Base-by-base conservation (phyloP, 176 grass and related monocot genomes). In the Juncus effusus region DNA sequence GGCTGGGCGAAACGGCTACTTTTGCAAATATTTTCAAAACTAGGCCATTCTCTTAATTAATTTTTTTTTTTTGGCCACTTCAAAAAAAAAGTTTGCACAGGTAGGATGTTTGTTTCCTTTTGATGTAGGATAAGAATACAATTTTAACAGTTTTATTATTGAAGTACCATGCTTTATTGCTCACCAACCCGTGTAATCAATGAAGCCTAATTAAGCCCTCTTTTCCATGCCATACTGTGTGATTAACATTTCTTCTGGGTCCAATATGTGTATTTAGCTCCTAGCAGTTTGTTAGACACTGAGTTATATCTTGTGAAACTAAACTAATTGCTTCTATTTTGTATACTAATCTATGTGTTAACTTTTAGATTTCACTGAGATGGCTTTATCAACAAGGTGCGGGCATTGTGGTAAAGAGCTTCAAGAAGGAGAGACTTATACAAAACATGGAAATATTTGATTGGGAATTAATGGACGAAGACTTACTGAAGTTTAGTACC, bases 401-500 rank as follows among this genome's bases (percentile, higher is more conserved):
- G 8, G 28, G 76, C 35, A 16, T 64, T 13, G 53, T 62, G 19
- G 65, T 72, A n/a, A 79, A 79, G 64, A 79, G 76, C n/a, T n/a
- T n/a, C n/a, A n/a, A n/a, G n/a, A n/a, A n/a, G n/a, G n/a, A n/a
- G n/a, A n/a, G n/a, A n/a, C n/a, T n/a, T n/a, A n/a, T n/a, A n/a
- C n/a, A n/a, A n/a, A n/a, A n/a, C n/a, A n/a, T n/a, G n/a, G n/a
- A n/a, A n/a, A n/a, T n/a, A n/a, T n/a, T n/a, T n/a, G n/a, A n/a
- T n/a, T n/a, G n/a, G n/a, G n/a, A n/a, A 64, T 50, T 93, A 69
- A 88, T 15, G 0, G 50, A 82, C 0, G 79, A 80, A 85, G 81
- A 93, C 13, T 39, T 11, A 38, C 54, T 72, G 6, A 83, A 80
- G 49, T 85, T 88, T 53, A 42, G 49, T 51, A 54, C 69, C 16